Base-by-base conservation (phyloP, 192 early-diverging fungal species). In the Coemansia sp. region DNA sequence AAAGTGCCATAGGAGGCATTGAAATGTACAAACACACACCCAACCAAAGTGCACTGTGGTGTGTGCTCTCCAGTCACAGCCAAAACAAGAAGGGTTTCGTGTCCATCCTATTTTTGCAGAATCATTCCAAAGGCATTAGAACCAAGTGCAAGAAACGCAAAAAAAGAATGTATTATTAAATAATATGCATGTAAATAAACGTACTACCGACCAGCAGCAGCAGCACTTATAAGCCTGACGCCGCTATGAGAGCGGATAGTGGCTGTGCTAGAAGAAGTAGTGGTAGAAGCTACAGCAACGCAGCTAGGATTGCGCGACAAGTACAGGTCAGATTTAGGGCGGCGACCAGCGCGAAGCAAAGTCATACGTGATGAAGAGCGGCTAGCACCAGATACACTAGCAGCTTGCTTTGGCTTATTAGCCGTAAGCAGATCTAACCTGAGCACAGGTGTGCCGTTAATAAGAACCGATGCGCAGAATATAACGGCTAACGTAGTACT, bases 401-500 rank as follows among this genome's bases (percentile, higher is more conserved):
- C 48, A 12, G n/a, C 29, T 34, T 38, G 19, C 19, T 61, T 22
- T 24, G 15, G 29, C 19, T 59, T 50, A 32, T 31, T 51, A 20
- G 44, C 13, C 13, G 19, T 50, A 7, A 82, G 53, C 27, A 72
- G 65, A 22, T 83, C 80, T 0, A 78, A 64, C 24, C 76, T 45
- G 36, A 83, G 72, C 53, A 40, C 55, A 0, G 80, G 80, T 1
- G 60, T 40, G 13, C 45, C 51, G 65, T 83, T 76, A 1, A 83
- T 67, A n/a, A 83, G 39, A 40, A 78, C 66, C 32, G 64, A 83
- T 6, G 76, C 69, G 45, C 75, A 72, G 40, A 75, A 83, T 27
- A 83, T 41, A 7, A 83, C 80, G 8, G 76, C 46, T 6, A 84
- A 71, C 39, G 91, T 66, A 0, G 87, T 84, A 48, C 87, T 90